These are phyloP conservation scores for Populus euphratica DNA, from an alignment of 345 rosid genomes.

Conservation along the genomic window DNA sequence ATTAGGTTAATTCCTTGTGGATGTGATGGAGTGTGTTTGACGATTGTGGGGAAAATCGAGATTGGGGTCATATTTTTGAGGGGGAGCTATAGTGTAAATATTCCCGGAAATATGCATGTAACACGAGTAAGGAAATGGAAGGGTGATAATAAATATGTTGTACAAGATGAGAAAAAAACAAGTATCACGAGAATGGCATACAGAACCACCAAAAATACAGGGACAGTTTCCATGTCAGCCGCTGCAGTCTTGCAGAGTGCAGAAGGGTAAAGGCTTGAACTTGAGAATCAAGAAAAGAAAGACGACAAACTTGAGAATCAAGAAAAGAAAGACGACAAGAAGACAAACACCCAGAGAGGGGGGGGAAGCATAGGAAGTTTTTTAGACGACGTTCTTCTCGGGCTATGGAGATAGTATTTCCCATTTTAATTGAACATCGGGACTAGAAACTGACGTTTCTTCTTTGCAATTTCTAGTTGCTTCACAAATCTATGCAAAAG, in stretches of 20 bases:
- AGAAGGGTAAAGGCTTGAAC: conserved; percentile 17
- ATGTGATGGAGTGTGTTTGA: neutral
- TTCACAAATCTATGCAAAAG: neutral
- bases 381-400: conserved; percentile 26
- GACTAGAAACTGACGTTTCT: conserved; percentile 33
- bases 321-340: conserved; percentile 3
- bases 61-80: neutral
- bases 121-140: conserved; percentile 13
- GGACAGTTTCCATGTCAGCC: conserved; percentile 53
- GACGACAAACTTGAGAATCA: conserved; percentile 10
- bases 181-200: conserved; percentile 53
- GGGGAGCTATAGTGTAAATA: neutral
- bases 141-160: conserved; percentile 15
- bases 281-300: conserved; percentile 12
- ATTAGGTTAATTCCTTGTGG: neutral
- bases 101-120: conserved; percentile 30
- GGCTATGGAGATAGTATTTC: conserved; percentile 14
- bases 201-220: conserved; percentile 16
- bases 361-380: conserved; percentile 1
- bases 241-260: conserved; percentile 37
- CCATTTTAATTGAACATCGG: conserved; percentile 34
- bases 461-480: conserved; percentile 17
- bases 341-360: neutral
- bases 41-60: conserved; percentile 9
- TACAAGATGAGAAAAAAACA: conserved; percentile 28